Evolutionary conservation across 78 protist species (phyloP), one percentile per base, ranked within the genome.

Genomic region (Chrysochromulina parva): DNA sequence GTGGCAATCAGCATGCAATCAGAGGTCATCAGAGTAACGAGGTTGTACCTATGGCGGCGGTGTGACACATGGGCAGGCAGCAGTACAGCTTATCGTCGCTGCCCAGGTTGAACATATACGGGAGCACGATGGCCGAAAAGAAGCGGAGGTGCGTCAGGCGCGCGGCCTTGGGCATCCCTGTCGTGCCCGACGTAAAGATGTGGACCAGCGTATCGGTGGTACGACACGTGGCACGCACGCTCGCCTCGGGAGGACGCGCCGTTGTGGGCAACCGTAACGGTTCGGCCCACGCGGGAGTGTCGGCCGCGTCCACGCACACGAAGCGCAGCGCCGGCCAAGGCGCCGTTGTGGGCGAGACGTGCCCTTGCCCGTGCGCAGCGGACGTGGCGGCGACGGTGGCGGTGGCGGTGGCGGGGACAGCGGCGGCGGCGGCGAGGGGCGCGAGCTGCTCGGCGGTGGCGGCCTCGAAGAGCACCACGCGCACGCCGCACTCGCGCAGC

Each of bases 81-180:
- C 53, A 26, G 89, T 92, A 92, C 24, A 92, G 52, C 10, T 48
- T 11, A 58, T 92, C 94, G 0, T 5, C 20, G n/a, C 50, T 0
- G 47, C 19, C 1, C 53, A 89, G 13, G 13, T 53, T 3, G 20
- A 1, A 58, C 90, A 60, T 53, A 48, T 48, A 28, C 55, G 55
- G 13, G 57, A 14, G 0, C 57, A 20, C 85, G 6, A 48, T 66
- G 22, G 67, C 89, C n/a, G 73, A 20, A 10, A 53, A 62, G 85
- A 53, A 88, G 82, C 94, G 94, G 47, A 38, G 19, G 90, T 90
- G 91, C 48, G 7, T 28, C 59, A 94, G 74, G 60, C 71, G 62
- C 62, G 13, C 62, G 62, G 93, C 96, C 89, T 94, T 94, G n/a
- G 96, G 96, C 28, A 94, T 60, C 6, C 96, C 96, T 17, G 96